phyloP scores from a whole-genome alignment of 768 basidiomycete genomes.

The Suillus discolor region DNA sequence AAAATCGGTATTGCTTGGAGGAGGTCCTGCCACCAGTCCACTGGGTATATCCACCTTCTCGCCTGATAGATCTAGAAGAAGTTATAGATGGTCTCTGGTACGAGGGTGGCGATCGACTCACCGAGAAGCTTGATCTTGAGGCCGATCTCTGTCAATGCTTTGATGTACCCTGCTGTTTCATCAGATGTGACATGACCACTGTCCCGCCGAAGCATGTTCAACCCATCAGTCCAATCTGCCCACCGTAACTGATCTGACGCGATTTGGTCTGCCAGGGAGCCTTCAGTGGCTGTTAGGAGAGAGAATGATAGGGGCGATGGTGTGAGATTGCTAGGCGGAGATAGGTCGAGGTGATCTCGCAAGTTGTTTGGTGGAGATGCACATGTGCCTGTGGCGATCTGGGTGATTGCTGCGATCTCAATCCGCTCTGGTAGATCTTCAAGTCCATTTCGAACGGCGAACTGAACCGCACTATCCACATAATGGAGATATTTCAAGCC shows the following conservation, averaged over 20 bases:
- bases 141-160: constrained; percentile 88
- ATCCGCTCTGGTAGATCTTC: constrained; percentile 89
- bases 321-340: constrained; percentile 50
- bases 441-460: constrained; percentile 74
- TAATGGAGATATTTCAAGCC: constrained; percentile 83
- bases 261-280: constrained; percentile 75
- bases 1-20: constrained; percentile 80
- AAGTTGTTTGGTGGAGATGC: constrained; percentile 65
- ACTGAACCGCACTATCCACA: constrained; percentile 79
- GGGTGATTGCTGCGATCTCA: constrained; percentile 77
- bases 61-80: constrained; percentile 74
- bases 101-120: constrained; percentile 35
- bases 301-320: constrained; percentile 79
- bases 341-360: constrained; percentile 62
- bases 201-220: constrained; percentile 84
- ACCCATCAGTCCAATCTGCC: constrained; percentile 94
- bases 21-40: constrained; percentile 73
- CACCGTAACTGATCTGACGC: constrained; percentile 77
- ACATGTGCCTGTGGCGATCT: constrained; percentile 77
- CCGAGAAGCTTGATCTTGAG: constrained; percentile 89
- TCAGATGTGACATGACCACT: constrained; percentile 82
- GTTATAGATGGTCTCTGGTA: not conserved
- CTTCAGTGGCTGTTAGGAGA: constrained; percentile 67
- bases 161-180: constrained; percentile 85
- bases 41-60: constrained; percentile 90